Base-by-base conservation (phyloP, 192 early-diverging fungal species). In the Dissophora ornata region DNA sequence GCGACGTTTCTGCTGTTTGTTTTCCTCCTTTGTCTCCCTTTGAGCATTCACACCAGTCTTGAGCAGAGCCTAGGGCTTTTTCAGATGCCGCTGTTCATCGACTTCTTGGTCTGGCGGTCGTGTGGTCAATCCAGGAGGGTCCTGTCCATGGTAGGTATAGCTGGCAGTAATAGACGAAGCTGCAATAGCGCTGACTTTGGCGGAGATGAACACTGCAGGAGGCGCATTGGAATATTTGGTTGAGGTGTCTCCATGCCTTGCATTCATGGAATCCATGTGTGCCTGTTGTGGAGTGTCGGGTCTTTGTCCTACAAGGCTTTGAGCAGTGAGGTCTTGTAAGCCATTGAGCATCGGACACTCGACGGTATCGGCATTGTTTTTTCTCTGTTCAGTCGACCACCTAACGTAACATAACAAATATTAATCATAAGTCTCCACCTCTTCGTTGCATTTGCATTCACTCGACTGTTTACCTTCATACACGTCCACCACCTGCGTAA, bases 31-130 rank as follows among this genome's bases (percentile, higher is more conserved):
- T 56, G 38, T 47, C 28, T n/a, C 29, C 42, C 42, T 44, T 54
- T 56, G 63, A 54, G 36, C 12, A 34, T 56, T 9, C 2, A 42
- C 51, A 56, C 53, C 52, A 55, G 51, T 66, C 63, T 32, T 54
- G 13, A 38, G 36, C 36, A 38, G 36, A 38, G 36, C 36, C 36
- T 13, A 13, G 40, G 50, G 50, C 62, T 41, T 66, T 56, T 66
- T 56, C 26, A 16, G 52, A 55, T 30, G 52, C 52, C 18, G 63
- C 52, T 66, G 53, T 54, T 53, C 42, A 47, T 66, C 30, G 41
- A 66, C 63, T 56, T 66, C 63, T 66, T 56, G 53, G 19, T 56
- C 40, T 56, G 53, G 52, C 55, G 13, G 36, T 38, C 36, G 36
- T 38, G 36, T 5, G 59, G 32, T 24, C 26, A 38, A 32, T 22